Evolutionary conservation across 495 filamentous ascomycete genomes (phyloP).

Genomic region (Hyaloscypha hepaticicola): DNA sequence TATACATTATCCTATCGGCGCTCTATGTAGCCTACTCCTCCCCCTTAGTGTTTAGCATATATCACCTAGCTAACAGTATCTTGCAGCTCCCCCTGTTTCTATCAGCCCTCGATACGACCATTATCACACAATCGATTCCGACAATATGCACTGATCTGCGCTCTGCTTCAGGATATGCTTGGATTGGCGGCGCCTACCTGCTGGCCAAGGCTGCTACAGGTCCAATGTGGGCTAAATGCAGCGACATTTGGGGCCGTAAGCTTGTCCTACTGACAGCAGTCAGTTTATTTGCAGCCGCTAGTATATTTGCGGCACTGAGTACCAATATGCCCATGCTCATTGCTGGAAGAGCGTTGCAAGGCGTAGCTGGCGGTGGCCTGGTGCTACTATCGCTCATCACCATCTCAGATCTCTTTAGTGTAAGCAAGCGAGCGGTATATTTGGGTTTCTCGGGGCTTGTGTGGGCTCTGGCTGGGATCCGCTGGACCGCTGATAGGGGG

Average conservation of each 20-base stretch:
- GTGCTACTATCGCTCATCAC: conserved; percentile 71
- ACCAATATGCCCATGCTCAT: conserved; percentile 69
- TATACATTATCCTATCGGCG: no score
- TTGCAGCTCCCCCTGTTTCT: conserved; percentile 30
- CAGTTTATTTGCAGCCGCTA: conserved; percentile 59
- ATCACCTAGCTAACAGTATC: no score
- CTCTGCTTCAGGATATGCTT: conserved; percentile 60
- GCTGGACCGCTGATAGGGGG: conserved; percentile 71
- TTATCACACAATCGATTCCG: conserved; percentile 61
- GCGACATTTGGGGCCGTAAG: conserved; percentile 79
- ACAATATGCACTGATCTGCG: conserved; percentile 55
- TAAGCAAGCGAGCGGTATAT: conserved; percentile 34
- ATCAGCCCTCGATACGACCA: conserved; percentile 61
- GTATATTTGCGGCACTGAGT: conserved; percentile 64
- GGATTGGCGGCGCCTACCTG: conserved; percentile 67
- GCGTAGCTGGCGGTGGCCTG: conserved; percentile 72
- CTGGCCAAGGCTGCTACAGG: conserved; percentile 43
- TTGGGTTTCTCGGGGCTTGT: conserved; percentile 52
- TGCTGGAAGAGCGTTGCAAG: conserved; percentile 69
- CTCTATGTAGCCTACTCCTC: no score
- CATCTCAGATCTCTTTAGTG: conserved; percentile 62
- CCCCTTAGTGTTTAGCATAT: no score
- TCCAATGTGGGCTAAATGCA: conserved; percentile 46
- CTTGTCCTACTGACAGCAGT: conserved; percentile 63
- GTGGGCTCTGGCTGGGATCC: conserved; percentile 69